phyloP scores from a whole-genome alignment of 1,139 yeast species.

The Schwanniomyces etchellsii region DNA sequence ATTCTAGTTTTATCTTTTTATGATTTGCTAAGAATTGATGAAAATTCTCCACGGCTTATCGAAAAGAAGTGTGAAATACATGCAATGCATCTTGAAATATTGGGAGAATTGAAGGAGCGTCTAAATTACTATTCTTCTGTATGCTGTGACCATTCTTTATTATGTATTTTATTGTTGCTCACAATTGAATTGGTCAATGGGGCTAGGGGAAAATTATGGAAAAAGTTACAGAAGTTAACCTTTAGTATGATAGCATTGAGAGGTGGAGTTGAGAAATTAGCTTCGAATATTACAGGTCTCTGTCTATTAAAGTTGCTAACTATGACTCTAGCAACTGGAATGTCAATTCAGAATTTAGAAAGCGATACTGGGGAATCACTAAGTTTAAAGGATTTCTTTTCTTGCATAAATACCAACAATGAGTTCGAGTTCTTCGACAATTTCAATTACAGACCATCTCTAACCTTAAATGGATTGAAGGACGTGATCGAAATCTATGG shows the following conservation, averaged over 20 bases:
- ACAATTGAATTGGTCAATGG: slow-evolving; percentile 3
- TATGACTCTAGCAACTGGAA: slow-evolving; percentile 2
- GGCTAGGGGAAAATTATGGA: slow-evolving; percentile 2
- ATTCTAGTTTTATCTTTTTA: slow-evolving; percentile 1
- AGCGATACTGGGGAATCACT: slow-evolving; percentile 2
- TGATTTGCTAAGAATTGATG: slow-evolving; percentile 1
- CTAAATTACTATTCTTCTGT: slow-evolving; percentile 3
- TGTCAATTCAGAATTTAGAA: slow-evolving; percentile 3
- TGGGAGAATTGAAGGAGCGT: slow-evolving; percentile 2
- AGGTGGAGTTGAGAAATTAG: slow-evolving; percentile 2
- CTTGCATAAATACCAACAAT: slow-evolving; percentile 1
- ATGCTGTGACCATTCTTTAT: slow-evolving; percentile 3
- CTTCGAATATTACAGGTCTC: slow-evolving; percentile 3
- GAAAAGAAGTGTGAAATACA: slow-evolving; percentile 1
- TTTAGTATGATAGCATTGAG: slow-evolving; percentile 3
- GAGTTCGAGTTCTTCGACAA: slow-evolving; percentile 3
- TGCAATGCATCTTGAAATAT: slow-evolving; percentile 1
- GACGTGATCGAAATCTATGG: slow-evolving; percentile 2
- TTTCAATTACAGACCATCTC: slow-evolving; percentile 3
- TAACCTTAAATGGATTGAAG: slow-evolving; percentile 1
- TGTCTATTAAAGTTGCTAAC: slow-evolving; percentile 3
- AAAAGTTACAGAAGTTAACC: slow-evolving; percentile 2
- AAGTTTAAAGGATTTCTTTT: slow-evolving; percentile 2
- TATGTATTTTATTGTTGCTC: slow-evolving; percentile 2
- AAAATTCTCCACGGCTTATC: slow-evolving; percentile 1